phyloP scores from a whole-genome alignment of 2,329 filamentous ascomycete genomes.

The Raffaelea arxii region DNA sequence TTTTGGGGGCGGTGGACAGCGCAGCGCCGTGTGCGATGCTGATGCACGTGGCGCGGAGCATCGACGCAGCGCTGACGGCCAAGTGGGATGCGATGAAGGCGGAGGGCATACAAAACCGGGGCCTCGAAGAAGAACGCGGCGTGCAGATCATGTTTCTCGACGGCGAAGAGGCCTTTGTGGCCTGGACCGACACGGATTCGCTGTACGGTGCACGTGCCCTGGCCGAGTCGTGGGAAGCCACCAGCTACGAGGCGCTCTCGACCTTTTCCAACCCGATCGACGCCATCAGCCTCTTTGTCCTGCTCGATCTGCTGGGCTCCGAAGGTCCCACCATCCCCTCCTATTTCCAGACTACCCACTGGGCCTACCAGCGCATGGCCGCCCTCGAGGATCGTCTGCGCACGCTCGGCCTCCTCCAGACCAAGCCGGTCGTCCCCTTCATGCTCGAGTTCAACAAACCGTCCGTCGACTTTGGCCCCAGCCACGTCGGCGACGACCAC shows the following conservation, averaged over 20 bases:
- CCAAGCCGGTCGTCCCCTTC: constrained; percentile 42
- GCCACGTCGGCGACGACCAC: constrained; percentile 74
- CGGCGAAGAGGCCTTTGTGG: constrained; percentile 83
- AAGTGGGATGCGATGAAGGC: constrained; percentile 71
- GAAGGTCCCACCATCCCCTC: constrained; percentile 59
- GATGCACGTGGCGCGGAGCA: constrained; percentile 70
- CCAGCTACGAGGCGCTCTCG: constrained; percentile 60
- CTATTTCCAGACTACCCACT: constrained; percentile 68
- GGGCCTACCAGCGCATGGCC: constrained; percentile 65
- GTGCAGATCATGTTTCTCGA: constrained; percentile 86
- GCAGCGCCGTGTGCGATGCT: constrained; percentile 92
- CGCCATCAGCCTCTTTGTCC: constrained; percentile 62
- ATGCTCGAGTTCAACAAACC: constrained; percentile 53
- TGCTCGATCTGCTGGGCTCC: constrained; percentile 50
- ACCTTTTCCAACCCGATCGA: constrained; percentile 64
- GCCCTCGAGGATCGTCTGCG: constrained; percentile 55
- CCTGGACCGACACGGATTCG: constrained; percentile 73
- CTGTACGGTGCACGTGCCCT: constrained; percentile 81
- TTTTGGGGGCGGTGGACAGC: constrained; percentile 89
- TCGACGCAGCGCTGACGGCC: constrained; percentile 68
- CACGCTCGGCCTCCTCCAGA: constrained; percentile 39
- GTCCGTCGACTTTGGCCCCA: constrained; percentile 34
- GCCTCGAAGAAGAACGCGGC: constrained; percentile 66
- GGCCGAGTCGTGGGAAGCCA: constrained; percentile 70
- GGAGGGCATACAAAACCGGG: constrained; percentile 39